Evolutionary conservation across 805 yeast genomes (phyloP), one percentile per base, ranked within the genome.

Genomic region (Cyberlindnera xylosilytica): DNA sequence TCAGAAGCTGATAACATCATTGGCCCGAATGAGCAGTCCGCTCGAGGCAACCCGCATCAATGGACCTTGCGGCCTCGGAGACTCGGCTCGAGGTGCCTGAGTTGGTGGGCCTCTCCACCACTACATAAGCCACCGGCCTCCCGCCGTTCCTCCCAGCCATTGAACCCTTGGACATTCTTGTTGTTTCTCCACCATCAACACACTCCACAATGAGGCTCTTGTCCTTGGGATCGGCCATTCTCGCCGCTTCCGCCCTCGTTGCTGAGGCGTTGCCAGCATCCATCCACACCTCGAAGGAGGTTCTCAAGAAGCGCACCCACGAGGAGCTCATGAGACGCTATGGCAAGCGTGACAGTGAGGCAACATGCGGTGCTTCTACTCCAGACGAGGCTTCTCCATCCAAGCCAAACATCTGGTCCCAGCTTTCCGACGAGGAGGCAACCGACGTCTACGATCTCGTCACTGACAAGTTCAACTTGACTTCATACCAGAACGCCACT

Each of bases 371-470:
- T 16, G 42, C 45, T 26, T 28, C 51, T 12, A 35, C 43, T 9
- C 59, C 59, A 9, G 41, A 45, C n/a, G 22, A 27, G 1, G 49
- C 46, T 23, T 23, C 22, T 12, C 44, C 59, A 7, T 41, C 42
- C 15, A 55, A 55, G 34, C 7, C 38, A 10, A 55, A 55, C 42
- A 48, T 55, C 37, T 55, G 54, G 52, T 51, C 57, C 12, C 51
- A 53, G 13, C 30, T 55, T 34, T 28, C 45, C 20, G 49, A 50
- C n/a, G 54, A 48, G 2, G 59, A 55, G 36, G 38, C 57, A 13
- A 22, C 42, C 11, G 41, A 29, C 8, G 54, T 47, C 20, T 53
- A 41, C 34, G 43, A 40, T 8, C 16, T 51, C 20, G 33, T 55
- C 9, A 41, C 41, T 2, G 47, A 45, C 7, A 22, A 24, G 7